Evolutionary conservation across 1,139 yeast genomes (phyloP).

Genomic region (Magnusiomyces tetraspermus): DNA sequence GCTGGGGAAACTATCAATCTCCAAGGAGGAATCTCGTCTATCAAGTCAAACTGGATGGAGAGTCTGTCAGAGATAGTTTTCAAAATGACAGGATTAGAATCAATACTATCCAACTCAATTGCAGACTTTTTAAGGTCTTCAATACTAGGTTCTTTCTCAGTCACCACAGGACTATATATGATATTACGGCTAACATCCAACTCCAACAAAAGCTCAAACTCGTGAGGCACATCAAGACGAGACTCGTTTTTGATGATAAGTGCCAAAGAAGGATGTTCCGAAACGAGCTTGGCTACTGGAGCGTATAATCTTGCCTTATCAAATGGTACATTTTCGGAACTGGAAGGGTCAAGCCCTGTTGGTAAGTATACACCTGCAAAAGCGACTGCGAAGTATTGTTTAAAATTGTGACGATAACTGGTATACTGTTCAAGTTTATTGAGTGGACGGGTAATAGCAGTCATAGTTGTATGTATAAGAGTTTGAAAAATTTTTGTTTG

Average conservation of each 20-base stretch:
- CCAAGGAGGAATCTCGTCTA: slow-evolving; percentile 14
- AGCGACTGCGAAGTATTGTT: neutral
- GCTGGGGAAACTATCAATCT: slow-evolving; percentile 4
- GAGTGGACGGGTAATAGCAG: slow-evolving; percentile 1
- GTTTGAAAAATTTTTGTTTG: too few relatives aligned
- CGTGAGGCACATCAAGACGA: neutral
- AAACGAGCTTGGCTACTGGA: neutral
- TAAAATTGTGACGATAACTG: slow-evolving; percentile 1
- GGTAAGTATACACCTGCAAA: neutral
- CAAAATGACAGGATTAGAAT: neutral
- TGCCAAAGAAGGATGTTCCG: neutral
- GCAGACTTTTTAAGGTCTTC: neutral
- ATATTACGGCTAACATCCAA: neutral
- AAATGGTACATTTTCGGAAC: neutral
- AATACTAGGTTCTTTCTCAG: neutral
- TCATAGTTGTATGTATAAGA: too few relatives aligned
- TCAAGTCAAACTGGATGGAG: neutral
- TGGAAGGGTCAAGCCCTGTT: neutral
- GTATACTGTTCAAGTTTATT: slow-evolving; percentile 1
- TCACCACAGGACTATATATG: neutral
- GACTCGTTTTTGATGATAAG: neutral
- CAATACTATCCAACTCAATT: neutral
- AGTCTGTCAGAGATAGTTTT: neutral
- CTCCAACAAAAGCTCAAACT: neutral
- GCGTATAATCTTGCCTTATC: neutral